These are phyloP conservation scores for Immersiella caudata DNA, from an alignment of 495 filamentous ascomycete species.

Conservation along the genomic window DNA sequence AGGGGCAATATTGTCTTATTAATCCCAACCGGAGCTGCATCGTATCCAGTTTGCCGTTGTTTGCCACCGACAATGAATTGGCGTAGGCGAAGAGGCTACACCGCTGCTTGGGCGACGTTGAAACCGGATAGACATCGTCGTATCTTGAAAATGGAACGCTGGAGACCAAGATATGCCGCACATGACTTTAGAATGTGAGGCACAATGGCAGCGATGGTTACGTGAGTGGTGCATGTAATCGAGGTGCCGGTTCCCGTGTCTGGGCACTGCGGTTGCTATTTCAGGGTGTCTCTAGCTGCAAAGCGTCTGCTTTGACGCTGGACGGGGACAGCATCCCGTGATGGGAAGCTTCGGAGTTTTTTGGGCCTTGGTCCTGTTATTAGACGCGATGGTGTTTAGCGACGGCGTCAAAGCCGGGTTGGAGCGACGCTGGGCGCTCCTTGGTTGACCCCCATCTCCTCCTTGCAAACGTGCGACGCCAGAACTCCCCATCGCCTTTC, in stretches of 20 bases:
- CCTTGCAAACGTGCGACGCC: background rate
- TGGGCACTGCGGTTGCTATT: background rate
- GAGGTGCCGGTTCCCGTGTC: background rate
- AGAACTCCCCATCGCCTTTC: background rate
- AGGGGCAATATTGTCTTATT: background rate
- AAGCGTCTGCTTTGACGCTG: background rate
- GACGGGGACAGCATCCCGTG: background rate
- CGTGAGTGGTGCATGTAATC: background rate
- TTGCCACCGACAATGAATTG: background rate
- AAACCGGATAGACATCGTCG: background rate
- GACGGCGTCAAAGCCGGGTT: background rate
- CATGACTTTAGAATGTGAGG: background rate
- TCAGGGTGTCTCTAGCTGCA: background rate
- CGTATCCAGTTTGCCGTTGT: background rate
- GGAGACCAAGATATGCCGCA: background rate
- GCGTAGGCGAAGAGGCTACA: background rate
- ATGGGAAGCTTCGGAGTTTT: background rate
- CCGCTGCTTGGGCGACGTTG: background rate
- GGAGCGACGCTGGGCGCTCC: background rate
- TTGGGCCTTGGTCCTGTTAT: background rate
- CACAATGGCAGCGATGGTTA: background rate
- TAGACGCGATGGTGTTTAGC: background rate
- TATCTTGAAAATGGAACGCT: background rate
- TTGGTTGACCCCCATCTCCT: background rate
- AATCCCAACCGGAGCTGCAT: background rate